Evolutionary conservation across 768 basidiomycete genomes (phyloP).

Genomic region (Termitomyces sp.): DNA sequence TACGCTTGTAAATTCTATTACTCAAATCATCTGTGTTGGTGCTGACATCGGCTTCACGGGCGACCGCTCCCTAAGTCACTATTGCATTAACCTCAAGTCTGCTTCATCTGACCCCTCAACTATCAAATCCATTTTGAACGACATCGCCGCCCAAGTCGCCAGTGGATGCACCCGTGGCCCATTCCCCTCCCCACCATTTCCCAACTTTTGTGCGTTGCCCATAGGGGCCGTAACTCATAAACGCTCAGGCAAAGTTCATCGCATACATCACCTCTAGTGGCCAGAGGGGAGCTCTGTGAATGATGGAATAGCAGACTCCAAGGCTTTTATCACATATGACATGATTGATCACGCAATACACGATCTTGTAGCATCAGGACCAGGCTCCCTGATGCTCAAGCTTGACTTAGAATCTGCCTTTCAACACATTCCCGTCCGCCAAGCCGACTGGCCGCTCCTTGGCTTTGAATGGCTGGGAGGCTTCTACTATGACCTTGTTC

Average conservation of each 20-base stretch:
- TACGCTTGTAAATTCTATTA: too few species aligned
- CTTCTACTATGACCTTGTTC: too few species aligned
- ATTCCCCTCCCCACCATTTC: neutral
- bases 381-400: too few species aligned
- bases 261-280: too few species aligned
- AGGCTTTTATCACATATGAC: neutral
- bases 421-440: neutral
- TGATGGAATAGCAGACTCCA: too few species aligned
- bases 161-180: neutral
- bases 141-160: neutral
- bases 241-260: too few species aligned
- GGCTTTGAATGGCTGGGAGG: too few species aligned
- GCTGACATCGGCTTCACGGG: neutral
- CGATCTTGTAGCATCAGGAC: neutral
- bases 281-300: too few species aligned
- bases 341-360: neutral
- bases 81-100: neutral
- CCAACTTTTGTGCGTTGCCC: neutral
- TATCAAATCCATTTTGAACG: accelerated
- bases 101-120: neutral
- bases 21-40: neutral
- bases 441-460: neutral
- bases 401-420: too few species aligned
- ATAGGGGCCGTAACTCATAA: too few species aligned
- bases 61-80: neutral